Evolutionary conservation across 2,329 filamentous ascomycete species (phyloP), one percentile per base, ranked within the genome.

Genomic region (Neofusicoccum sp.): DNA sequence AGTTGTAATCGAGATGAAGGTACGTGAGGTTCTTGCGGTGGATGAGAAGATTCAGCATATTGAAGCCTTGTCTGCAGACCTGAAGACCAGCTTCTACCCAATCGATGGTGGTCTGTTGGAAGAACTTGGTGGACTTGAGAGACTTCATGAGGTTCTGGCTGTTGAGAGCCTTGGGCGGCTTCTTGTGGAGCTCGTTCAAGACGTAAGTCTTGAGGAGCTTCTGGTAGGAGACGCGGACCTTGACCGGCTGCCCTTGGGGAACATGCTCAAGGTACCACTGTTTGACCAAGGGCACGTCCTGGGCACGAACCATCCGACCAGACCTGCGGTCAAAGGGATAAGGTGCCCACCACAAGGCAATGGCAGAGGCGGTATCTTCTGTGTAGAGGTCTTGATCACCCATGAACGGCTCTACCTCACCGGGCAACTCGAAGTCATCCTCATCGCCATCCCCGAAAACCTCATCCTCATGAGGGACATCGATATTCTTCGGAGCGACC

Each of bases 51-150:
- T 99, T 99, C 64, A 99, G 83, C 94, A 99, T 99, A 80, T 99
- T 99, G 84, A 97, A 99, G 62, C 95, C 95, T 76, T 99, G 95
- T 56, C 95, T 88, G 76, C 95, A 99, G 66, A 99, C 95, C 80
- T 99, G 96, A 73, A 99, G 84, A 80, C 96, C 95, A 70, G 96
- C 95, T 80, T 99, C 95, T 45, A 99, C 95, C 95, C 95, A 99
- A 76, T 99, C 95, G 67, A 99, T 98, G 7, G 92, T 97, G 3
- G 95, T 99, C 78, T 98, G 95, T 78, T 99, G 96, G 84, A 99
- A 99, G 81, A 99, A 99, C 74, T 99, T 99, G 52, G 95, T 99
- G 69, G 92, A 89, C 78, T 97, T 98, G 68, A 99, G 79, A 7
- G 92, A 96, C 70, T 87, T 88, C 75, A 98, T 85, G 64, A 99